phyloP scores from a whole-genome alignment of 306 rosid genomes.

The Pterocarpus macrocarpus region DNA sequence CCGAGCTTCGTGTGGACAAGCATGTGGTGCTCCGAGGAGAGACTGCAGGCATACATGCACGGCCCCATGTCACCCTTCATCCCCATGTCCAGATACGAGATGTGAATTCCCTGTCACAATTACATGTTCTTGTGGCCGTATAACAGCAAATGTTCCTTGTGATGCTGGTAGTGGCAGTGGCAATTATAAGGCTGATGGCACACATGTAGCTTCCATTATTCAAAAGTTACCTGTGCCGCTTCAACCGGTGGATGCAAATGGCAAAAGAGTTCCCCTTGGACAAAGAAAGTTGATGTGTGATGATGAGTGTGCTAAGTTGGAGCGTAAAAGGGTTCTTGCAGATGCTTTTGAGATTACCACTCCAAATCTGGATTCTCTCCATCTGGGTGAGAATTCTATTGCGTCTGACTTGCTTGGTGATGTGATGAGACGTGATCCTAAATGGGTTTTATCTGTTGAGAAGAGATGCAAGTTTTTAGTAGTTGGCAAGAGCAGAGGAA shows the following conservation, averaged over 20 bases:
- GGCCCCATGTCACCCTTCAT: conserved; percentile 82
- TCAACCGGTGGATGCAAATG: conserved; percentile 74
- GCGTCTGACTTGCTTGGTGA: conserved; percentile 73
- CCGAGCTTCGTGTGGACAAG: conserved; percentile 85
- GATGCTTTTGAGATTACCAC: conserved; percentile 81
- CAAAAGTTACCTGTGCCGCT: conserved; percentile 73
- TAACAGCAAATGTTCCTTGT: conserved; percentile 79
- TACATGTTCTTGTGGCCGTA: conserved; percentile 80
- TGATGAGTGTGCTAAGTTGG: conserved; percentile 84
- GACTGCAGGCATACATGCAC: conserved; percentile 86
- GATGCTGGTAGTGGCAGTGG: conserved; percentile 73
- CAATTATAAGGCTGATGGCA: conserved; percentile 60
- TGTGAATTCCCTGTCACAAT: conserved; percentile 77
- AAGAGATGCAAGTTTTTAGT: conserved; percentile 88
- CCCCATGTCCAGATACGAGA: conserved; percentile 74
- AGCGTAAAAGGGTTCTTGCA: conserved; percentile 86
- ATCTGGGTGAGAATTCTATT: conserved; percentile 70
- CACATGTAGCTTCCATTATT: conserved; percentile 65
- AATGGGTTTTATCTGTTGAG: conserved; percentile 87
- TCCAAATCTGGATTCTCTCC: conserved; percentile 82
- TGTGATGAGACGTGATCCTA: conserved; percentile 78
- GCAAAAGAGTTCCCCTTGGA: conserved; percentile 69
- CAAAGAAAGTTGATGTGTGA: conserved; percentile 85
- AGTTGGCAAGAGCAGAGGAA: conserved; percentile 80
- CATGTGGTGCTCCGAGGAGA: conserved; percentile 91